Percentiles rank a stretch among this genome's conserved stretches.
Conservation (phyloP, 169 alveolate species). For the Miamiensis avidus region DNA sequence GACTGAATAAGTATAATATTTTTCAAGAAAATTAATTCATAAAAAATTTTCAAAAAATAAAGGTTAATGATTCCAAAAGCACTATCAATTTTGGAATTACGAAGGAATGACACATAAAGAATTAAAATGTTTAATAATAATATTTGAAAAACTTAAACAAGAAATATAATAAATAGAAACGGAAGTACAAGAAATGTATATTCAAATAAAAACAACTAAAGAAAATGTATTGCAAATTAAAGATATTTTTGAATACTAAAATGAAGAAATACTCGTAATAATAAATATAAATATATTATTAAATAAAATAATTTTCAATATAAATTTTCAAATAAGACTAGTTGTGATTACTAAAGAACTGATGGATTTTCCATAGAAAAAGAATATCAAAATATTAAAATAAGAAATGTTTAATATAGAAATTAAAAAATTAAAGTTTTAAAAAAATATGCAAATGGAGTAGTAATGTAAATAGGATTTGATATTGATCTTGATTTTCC, state of each 20-base stretch:
- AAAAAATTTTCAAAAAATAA: too few species aligned
- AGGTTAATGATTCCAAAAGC: conserved; percentile 23
- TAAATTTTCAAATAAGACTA: neutral
- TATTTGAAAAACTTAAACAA: conserved; percentile 12
- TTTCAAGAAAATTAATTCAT: too few species aligned
- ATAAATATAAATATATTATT: too few species aligned
- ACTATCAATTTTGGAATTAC: conserved; percentile 15
- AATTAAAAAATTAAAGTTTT: conserved; percentile 13
- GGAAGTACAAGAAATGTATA: neutral
- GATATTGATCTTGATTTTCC: conserved; percentile 31
- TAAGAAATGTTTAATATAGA: conserved; percentile 26
- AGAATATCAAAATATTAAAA: conserved; percentile 8
- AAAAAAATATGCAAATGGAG: conserved; percentile 20
- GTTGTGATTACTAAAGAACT: conserved; percentile 13
- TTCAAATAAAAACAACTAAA: neutral
- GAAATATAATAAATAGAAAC: neutral
- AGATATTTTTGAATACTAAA: conserved; percentile 21
- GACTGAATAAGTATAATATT: neutral
- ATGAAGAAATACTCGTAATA: neutral
- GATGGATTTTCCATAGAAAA: conserved; percentile 18
- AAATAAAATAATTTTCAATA: too few species aligned
- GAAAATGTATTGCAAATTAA: conserved; percentile 19
- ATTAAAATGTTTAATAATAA: conserved; percentile 18
- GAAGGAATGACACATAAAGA: conserved; percentile 6
- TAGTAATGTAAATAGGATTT: conserved; percentile 19